Evolutionary conservation across 257 asterid genomes (phyloP).

Genomic region (Nicotiana obtusifolia): DNA sequence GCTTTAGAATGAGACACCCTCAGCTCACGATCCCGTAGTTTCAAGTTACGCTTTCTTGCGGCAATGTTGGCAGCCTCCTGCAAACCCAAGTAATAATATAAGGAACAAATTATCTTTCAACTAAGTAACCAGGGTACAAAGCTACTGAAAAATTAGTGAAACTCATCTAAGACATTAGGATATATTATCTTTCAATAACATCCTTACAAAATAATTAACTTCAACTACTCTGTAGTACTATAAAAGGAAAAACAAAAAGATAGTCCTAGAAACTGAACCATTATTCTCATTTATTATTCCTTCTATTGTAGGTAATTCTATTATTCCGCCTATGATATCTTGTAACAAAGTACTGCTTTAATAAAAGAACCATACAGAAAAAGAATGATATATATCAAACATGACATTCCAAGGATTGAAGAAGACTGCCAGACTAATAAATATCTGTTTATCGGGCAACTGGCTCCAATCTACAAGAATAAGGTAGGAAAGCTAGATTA

Average conservation of each 20-base stretch:
- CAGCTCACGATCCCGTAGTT: constrained; percentile 68
- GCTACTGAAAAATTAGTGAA: background rate
- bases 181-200: background rate
- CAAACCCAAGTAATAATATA: constrained; percentile 12
- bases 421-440: background rate
- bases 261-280: background rate
- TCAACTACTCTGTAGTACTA: background rate
- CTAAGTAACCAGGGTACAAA: background rate
- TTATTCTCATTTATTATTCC: background rate
- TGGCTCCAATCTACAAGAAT: background rate
- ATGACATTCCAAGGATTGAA: background rate
- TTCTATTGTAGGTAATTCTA: background rate
- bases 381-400: background rate
- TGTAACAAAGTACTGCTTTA: background rate
- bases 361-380: background rate
- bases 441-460: background rate
- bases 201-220: background rate
- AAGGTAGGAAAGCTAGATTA: background rate
- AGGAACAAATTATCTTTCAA: background rate
- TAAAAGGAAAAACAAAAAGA: background rate
- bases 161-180: background rate
- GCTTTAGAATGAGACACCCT: constrained; percentile 64
- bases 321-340: background rate
- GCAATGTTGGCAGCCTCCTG: constrained; percentile 69
- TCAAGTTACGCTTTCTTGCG: constrained; percentile 42